Conservation (phyloP, 2,329 filamentous ascomycete species). For the Nothopassalora personata region DNA sequence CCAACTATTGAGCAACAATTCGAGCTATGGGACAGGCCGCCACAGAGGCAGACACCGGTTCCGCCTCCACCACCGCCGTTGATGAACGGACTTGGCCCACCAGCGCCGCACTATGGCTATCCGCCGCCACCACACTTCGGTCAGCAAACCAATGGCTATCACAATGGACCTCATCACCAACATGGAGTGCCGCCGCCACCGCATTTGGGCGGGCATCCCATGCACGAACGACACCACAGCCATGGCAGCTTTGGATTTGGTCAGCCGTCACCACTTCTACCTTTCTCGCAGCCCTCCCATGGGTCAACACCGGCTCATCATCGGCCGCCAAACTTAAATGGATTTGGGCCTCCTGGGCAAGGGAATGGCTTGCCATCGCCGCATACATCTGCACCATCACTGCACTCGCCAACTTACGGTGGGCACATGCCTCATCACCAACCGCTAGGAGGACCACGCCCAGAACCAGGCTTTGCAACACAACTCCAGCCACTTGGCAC, state of each 20-base stretch:
- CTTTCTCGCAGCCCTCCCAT: background rate
- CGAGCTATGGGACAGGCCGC: slow-evolving; percentile 26
- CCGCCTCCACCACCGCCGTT: slow-evolving; percentile 13
- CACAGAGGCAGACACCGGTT: slow-evolving; percentile 14
- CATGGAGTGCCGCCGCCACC: slow-evolving; percentile 12
- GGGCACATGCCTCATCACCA: slow-evolving; percentile 17
- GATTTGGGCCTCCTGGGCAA: slow-evolving; percentile 23
- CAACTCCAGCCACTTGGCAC: slow-evolving; percentile 5
- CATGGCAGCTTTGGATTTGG: background rate
- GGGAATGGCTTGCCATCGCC: slow-evolving; percentile 37
- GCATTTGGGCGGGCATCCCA: background rate
- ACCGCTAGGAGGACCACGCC: slow-evolving; percentile 2
- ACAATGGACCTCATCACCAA: slow-evolving; percentile 10
- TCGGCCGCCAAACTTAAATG: slow-evolving; percentile 9
- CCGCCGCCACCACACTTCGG: slow-evolving; percentile 1
- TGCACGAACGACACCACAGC: background rate
- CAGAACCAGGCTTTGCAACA: background rate
- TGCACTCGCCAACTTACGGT: slow-evolving; percentile 17
- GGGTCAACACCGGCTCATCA: background rate
- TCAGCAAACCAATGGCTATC: slow-evolving; percentile 1
- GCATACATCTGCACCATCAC: slow-evolving; percentile 26
- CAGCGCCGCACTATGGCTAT: slow-evolving; percentile 7
- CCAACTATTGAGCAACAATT: slow-evolving; percentile 23
- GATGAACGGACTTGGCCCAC: slow-evolving; percentile 11
- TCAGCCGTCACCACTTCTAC: background rate